Conservation (phyloP, 768 basidiomycete species). For the Coprinopsis strossmayeri region DNA sequence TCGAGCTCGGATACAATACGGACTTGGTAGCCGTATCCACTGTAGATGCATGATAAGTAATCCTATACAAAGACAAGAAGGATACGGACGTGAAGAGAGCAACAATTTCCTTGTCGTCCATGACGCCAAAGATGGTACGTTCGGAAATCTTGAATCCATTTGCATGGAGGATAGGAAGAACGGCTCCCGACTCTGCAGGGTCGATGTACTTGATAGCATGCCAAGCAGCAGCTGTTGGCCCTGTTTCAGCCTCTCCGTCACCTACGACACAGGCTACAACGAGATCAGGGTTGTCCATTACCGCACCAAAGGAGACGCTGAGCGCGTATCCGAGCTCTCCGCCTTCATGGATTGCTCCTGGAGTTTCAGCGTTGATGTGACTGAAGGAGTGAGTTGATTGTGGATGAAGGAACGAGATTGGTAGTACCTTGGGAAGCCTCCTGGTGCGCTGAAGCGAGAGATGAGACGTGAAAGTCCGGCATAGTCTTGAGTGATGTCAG, state of each 20-base stretch:
- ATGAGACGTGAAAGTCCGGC: conserved; percentile 63
- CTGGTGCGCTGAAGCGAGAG: conserved; percentile 70
- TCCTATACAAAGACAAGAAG: conserved; percentile 6
- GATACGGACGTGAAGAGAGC: conserved; percentile 61
- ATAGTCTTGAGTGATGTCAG: conserved; percentile 49
- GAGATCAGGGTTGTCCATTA: conserved; percentile 88
- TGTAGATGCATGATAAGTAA: conserved; percentile 21
- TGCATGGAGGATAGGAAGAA: conserved; percentile 84
- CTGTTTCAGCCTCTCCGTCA: conserved; percentile 82
- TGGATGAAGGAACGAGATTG: not conserved
- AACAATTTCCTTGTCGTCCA: conserved; percentile 82
- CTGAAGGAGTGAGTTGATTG: conserved; percentile 21
- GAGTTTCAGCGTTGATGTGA: conserved; percentile 78
- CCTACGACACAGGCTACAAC: conserved; percentile 80
- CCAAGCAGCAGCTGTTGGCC: conserved; percentile 77
- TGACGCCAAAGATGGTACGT: conserved; percentile 82
- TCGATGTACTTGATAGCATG: conserved; percentile 88
- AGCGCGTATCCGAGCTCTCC: conserved; percentile 88
- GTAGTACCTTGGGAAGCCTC: conserved; percentile 72
- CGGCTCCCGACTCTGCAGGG: conserved; percentile 83
- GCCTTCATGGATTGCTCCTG: conserved; percentile 89
- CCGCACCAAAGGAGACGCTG: conserved; percentile 77
- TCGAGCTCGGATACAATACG: conserved; percentile 67
- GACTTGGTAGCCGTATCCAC: conserved; percentile 86
- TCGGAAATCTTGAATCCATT: conserved; percentile 92